Conservation (phyloP, 441 rosid genomes). For the Corymbia calophylla region DNA sequence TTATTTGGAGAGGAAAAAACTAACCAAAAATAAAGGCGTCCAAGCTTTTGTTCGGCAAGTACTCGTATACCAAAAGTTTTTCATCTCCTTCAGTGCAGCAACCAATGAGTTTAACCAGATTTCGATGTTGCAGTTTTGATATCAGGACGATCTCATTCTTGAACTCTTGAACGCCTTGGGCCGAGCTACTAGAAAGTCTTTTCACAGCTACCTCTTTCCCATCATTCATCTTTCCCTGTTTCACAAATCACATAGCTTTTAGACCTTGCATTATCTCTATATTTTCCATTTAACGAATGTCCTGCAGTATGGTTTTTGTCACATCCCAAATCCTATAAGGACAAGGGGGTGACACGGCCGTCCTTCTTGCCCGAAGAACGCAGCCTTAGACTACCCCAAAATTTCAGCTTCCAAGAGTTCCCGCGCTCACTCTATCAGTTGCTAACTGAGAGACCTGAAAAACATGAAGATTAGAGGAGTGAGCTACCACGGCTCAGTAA, state of each 20-base stretch:
- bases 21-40: background rate
- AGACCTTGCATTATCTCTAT: background rate
- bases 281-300: background rate
- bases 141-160: background rate
- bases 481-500: no score
- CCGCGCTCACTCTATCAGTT: no score
- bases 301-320: background rate
- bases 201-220: background rate
- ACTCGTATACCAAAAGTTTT: background rate
- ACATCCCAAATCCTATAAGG: no score
- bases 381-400: no score
- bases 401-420: no score
- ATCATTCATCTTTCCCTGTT: no score
- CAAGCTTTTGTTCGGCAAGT: background rate
- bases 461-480: no score
- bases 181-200: background rate
- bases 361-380: no score
- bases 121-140: background rate
- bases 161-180: background rate
- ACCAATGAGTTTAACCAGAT: background rate
- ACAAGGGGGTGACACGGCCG: no score
- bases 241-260: background rate
- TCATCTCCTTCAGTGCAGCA: background rate
- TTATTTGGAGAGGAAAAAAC: background rate
- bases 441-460: no score